A percentile compares a stretch with the other conserved stretches of the same genome.
These are phyloP conservation scores for Tuber brumale DNA, from an alignment of 495 filamentous ascomycete species.

Conservation along the genomic window DNA sequence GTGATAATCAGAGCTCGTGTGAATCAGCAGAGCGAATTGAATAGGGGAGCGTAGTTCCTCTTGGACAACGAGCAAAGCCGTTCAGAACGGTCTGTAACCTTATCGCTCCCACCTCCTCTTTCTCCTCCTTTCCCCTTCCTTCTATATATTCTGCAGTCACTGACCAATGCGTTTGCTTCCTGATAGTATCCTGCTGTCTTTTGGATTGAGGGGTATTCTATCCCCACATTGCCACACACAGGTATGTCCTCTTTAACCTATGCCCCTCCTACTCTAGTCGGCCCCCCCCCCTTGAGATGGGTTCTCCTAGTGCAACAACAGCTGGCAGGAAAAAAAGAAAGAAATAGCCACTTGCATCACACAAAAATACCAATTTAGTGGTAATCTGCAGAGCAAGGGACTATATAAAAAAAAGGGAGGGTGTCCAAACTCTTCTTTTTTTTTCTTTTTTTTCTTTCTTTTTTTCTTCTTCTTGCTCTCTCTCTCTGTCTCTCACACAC, in stretches of 20 bases:
- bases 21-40: neutral
- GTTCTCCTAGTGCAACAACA: neutral
- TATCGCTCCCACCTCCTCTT: neutral
- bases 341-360: neutral
- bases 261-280: neutral
- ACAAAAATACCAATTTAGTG: neutral
- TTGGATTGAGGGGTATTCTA: slow-evolving; percentile 3
- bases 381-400: neutral
- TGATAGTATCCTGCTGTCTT: neutral
- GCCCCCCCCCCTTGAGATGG: neutral
- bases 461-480: neutral
- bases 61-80: neutral
- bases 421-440: neutral
- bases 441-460: neutral
- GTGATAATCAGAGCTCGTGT: neutral
- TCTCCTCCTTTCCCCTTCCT: neutral
- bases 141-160: neutral
- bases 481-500: neutral
- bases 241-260: neutral
- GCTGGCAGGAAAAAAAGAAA: neutral
- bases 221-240: neutral
- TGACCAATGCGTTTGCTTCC: neutral
- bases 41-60: neutral
- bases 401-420: neutral
- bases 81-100: neutral